A percentile compares a stretch with the other conserved stretches of the same genome.
Evolutionary conservation across 2,329 filamentous ascomycete species (phyloP).

Genomic region (Sarocladium kiliense): DNA sequence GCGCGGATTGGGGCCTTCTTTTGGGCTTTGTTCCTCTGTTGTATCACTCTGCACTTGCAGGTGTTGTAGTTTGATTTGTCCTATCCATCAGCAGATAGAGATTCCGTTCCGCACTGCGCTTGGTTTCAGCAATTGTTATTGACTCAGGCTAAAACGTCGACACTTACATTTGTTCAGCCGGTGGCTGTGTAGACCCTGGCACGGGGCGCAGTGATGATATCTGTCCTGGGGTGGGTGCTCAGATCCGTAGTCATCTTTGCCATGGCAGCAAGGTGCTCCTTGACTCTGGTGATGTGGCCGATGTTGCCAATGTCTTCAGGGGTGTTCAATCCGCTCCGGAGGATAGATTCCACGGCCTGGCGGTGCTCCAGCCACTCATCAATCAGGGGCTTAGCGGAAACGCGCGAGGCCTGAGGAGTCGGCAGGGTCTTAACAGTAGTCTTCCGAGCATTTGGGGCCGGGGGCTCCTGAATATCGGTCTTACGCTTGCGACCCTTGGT

Average conservation of each 20-base stretch:
- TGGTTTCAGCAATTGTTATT: not conserved
- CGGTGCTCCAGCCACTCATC: constrained; percentile 59
- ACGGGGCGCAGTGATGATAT: constrained; percentile 15
- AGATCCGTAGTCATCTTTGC: constrained; percentile 36
- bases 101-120: not conserved
- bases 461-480: constrained; percentile 41
- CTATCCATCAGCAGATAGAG: constrained; percentile 9
- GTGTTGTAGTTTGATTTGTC: not conserved
- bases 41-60: constrained; percentile 2
- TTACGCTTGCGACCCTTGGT: constrained; percentile 54
- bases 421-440: constrained; percentile 37
- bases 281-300: constrained; percentile 46
- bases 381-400: constrained; percentile 34
- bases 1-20: not conserved
- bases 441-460: constrained; percentile 40
- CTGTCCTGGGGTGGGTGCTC: constrained; percentile 18
- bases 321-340: constrained; percentile 39
- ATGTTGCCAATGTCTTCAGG: constrained; percentile 49
- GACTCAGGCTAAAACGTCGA: not conserved
- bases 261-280: constrained; percentile 47
- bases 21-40: not conserved
- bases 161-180: constrained; percentile 21
- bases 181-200: constrained; percentile 22
- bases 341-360: constrained; percentile 55
- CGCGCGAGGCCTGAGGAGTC: constrained; percentile 26